Percentiles rank a stretch among this genome's conserved stretches.
phyloP scores from a whole-genome alignment of 192 early-diverging fungal species.

The Phycomyces blakesleeanus region DNA sequence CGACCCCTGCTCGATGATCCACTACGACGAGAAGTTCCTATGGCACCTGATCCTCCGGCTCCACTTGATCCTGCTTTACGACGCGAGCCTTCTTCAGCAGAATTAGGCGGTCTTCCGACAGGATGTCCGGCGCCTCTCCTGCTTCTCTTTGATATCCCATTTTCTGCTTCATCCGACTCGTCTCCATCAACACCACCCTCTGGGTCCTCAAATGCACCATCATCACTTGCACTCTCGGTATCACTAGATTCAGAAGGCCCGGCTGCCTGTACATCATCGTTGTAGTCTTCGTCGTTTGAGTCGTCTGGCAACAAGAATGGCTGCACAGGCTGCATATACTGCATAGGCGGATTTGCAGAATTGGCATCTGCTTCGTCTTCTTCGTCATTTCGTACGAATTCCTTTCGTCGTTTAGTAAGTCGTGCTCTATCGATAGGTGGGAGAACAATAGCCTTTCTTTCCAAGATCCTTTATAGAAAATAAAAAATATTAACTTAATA shows the following conservation, averaged over 20 bases:
- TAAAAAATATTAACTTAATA: background rate
- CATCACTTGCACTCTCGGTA: constrained; percentile 33
- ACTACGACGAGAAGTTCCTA: background rate
- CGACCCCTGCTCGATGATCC: constrained; percentile 28
- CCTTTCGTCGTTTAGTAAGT: constrained; percentile 22
- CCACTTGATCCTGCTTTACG: too few relatives aligned
- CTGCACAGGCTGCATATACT: constrained; percentile 8
- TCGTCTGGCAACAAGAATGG: constrained; percentile 31
- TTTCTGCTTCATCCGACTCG: constrained; percentile 32
- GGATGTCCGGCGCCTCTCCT: constrained; percentile 27
- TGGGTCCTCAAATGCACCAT: constrained; percentile 41
- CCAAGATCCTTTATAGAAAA: background rate
- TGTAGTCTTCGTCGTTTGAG: constrained; percentile 39
- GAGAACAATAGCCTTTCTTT: constrained; percentile 8
- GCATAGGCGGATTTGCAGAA: constrained; percentile 1
- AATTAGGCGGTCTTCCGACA: constrained; percentile 13
- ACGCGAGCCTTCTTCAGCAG: background rate
- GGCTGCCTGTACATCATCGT: constrained; percentile 23
- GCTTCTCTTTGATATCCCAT: constrained; percentile 33
- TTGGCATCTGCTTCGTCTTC: constrained; percentile 25
- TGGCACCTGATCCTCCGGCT: too few relatives aligned
- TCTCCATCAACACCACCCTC: constrained; percentile 8
- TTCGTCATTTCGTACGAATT: constrained; percentile 33
- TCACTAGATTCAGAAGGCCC: constrained; percentile 28
- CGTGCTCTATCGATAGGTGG: constrained; percentile 26